Percentiles rank a stretch among this genome's conserved stretches.
These are phyloP conservation scores for Phytopythium ostracodes DNA, from an alignment of 352 stramenopile genomes.

Conservation along the genomic window DNA sequence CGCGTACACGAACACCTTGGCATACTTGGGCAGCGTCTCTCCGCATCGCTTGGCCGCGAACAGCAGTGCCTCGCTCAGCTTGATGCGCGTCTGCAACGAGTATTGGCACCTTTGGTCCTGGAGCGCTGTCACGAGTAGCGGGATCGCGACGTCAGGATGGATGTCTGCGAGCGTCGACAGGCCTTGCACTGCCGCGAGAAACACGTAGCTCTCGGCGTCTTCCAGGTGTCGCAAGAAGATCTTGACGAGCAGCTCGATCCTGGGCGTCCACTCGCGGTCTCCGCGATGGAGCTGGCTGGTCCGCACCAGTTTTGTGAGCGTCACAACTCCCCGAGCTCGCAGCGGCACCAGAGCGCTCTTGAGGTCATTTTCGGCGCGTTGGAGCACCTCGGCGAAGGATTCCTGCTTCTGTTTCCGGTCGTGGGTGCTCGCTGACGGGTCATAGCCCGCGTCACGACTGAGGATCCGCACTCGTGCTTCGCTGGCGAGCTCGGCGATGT, in stretches of 20 bases:
- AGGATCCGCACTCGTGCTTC: constrained; percentile 66
- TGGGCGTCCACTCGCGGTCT: constrained; percentile 40
- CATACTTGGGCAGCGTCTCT: constrained; percentile 64
- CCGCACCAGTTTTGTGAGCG: constrained; percentile 73
- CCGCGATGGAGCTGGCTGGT: constrained; percentile 37
- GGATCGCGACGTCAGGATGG: constrained; percentile 61
- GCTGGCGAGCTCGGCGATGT: constrained; percentile 70
- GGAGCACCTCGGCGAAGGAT: constrained; percentile 54
- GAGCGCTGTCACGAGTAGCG: constrained; percentile 50
- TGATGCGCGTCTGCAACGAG: constrained; percentile 72
- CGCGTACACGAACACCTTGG: constrained; percentile 71
- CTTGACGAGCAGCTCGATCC: constrained; percentile 40
- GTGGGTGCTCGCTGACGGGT: neutral
- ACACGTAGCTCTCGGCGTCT: constrained; percentile 83
- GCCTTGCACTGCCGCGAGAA: constrained; percentile 75
- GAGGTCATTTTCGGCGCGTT: constrained; percentile 52
- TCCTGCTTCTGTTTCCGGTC: constrained; percentile 12
- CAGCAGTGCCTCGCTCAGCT: constrained; percentile 78
- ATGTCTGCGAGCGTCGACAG: constrained; percentile 56
- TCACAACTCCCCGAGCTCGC: constrained; percentile 67
- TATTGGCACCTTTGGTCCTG: constrained; percentile 24
- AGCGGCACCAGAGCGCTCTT: constrained; percentile 61
- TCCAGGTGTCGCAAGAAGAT: constrained; percentile 64
- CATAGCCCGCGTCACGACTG: constrained; percentile 20
- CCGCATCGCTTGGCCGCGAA: constrained; percentile 77